Percentiles rank a stretch among this genome's conserved stretches.
Conservation (phyloP, 176 grass and related monocot species). For the Microstegium vimineum region DNA sequence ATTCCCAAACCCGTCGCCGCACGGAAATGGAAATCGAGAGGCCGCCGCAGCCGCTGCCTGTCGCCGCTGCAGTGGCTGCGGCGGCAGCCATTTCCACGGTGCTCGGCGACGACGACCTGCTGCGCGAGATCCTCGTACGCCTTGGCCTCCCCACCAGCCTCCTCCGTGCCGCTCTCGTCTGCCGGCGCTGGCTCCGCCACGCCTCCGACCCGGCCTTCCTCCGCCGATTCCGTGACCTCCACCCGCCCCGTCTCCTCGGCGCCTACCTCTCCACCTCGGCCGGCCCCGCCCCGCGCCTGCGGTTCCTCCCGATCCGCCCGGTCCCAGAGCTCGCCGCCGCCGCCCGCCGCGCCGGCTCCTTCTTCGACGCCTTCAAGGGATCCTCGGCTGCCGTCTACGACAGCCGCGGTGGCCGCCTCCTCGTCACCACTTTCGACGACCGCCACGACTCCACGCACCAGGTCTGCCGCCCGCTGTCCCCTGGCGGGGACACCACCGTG, state of each 20-base stretch:
- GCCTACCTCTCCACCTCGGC: background rate
- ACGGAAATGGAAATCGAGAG: background rate
- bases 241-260: constrained; percentile 28
- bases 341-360: constrained; percentile 3
- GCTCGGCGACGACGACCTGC: constrained; percentile 26
- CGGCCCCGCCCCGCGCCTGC: background rate
- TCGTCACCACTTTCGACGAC: background rate
- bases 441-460: background rate
- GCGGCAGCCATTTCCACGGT: background rate
- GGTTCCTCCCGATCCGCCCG: constrained; percentile 15
- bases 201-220: constrained; percentile 23
- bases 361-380: constrained; percentile 1
- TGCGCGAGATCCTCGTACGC: constrained; percentile 34
- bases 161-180: constrained; percentile 18
- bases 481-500: background rate
- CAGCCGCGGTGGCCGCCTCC: constrained; percentile 26
- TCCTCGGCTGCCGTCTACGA: background rate
- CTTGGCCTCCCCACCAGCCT: constrained; percentile 1
- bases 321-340: constrained; percentile 16
- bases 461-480: constrained; percentile 26
- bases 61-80: background rate
- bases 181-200: constrained; percentile 6
- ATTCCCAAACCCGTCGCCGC: background rate
- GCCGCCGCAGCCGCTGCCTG: background rate
- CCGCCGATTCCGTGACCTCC: background rate